Evolutionary conservation across 768 basidiomycete genomes (phyloP).

Genomic region (Leucocoprinus sp.): DNA sequence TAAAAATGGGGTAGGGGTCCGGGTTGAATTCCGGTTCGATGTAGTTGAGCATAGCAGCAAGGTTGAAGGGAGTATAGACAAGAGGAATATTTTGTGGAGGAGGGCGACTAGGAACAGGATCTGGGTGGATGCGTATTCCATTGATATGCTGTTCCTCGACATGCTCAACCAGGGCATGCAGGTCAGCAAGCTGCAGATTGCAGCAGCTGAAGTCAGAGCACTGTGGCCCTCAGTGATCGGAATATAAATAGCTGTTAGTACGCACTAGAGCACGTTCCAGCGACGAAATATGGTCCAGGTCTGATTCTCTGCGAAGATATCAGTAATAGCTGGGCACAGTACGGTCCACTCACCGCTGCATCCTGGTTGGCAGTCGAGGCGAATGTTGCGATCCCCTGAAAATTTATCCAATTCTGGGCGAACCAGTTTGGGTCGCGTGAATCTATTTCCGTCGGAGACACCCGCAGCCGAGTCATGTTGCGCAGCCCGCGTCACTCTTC

Average conservation of each 20-base stretch:
- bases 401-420: too few relatives aligned
- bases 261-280: slow-evolving; percentile 23
- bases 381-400: too few relatives aligned
- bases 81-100: slow-evolving; percentile 15
- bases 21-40: background rate
- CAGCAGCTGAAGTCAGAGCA: slow-evolving; percentile 41
- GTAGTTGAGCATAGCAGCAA: background rate
- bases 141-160: slow-evolving; percentile 33
- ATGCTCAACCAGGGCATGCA: slow-evolving; percentile 45
- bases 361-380: too few relatives aligned
- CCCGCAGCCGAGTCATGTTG: background rate
- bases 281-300: slow-evolving; percentile 20
- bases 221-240: slow-evolving; percentile 13
- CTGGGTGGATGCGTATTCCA: slow-evolving; percentile 26
- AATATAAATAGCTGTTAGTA: slow-evolving; percentile 7
- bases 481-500: slow-evolving; percentile 1
- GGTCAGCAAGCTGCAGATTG: slow-evolving; percentile 33
- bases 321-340: slow-evolving; percentile 14
- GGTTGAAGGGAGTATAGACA: slow-evolving; percentile 8
- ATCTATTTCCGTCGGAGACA: too few relatives aligned
- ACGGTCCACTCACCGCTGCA: too few relatives aligned
- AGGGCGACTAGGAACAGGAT: slow-evolving; percentile 15
- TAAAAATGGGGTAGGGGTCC: too few relatives aligned
- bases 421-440: too few relatives aligned
- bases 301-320: too few relatives aligned